These are phyloP conservation scores for Astrocystis sublimbata DNA, from an alignment of 495 filamentous ascomycete species.

Conservation along the genomic window DNA sequence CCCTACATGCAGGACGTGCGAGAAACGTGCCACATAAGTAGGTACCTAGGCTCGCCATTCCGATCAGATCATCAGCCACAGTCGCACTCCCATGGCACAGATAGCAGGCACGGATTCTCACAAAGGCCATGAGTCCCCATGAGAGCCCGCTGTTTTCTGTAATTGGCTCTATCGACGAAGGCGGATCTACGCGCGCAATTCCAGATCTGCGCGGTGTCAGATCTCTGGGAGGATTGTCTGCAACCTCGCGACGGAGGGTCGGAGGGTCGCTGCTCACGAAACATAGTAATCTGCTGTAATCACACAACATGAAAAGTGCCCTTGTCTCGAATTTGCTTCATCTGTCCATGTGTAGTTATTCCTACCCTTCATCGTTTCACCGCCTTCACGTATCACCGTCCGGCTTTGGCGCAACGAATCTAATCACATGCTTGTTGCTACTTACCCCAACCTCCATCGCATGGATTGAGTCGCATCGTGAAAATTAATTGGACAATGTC, in stretches of 20 bases:
- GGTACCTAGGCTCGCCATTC: background rate
- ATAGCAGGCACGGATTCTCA: background rate
- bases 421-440: background rate
- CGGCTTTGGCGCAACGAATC: background rate
- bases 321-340: background rate
- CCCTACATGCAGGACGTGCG: background rate
- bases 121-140: no score
- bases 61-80: background rate
- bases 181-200: slow-evolving; percentile 1
- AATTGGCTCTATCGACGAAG: background rate
- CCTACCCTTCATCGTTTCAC: background rate
- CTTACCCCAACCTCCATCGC: background rate
- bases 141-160: background rate
- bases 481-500: background rate
- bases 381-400: background rate
- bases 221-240: background rate
- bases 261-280: background rate
- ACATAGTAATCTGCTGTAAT: background rate
- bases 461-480: background rate
- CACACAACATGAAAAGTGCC: background rate
- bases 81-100: background rate
- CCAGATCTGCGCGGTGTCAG: no score
- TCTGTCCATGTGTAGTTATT: background rate
- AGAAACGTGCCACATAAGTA: background rate
- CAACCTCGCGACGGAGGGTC: background rate